These are phyloP conservation scores for Clarireedia paspali DNA, from an alignment of 2,329 filamentous ascomycete genomes.

Conservation along the genomic window DNA sequence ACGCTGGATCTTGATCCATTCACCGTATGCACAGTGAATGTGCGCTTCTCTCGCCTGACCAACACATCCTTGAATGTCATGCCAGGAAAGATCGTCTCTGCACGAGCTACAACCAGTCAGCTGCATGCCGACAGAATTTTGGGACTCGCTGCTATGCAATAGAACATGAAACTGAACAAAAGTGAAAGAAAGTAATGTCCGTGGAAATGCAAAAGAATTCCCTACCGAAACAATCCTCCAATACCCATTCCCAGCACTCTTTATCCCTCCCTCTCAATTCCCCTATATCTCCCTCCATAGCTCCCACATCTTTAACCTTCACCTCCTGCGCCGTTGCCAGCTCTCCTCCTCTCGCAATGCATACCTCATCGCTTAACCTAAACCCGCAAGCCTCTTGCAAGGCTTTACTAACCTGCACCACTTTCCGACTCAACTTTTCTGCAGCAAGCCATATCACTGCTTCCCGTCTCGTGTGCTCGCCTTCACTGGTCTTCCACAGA, in stretches of 20 bases:
- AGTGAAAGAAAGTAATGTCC: neutral
- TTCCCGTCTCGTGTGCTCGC: constrained; percentile 17
- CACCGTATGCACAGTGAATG: constrained; percentile 55
- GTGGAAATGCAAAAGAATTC: neutral
- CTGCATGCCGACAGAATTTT: neutral
- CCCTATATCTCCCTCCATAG: constrained; percentile 26
- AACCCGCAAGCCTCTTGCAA: constrained; percentile 67
- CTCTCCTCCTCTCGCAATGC: constrained; percentile 44
- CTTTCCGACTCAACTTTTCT: constrained; percentile 57
- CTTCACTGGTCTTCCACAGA: constrained; percentile 34
- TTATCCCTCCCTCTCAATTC: constrained; percentile 31
- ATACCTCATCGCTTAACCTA: constrained; percentile 62
- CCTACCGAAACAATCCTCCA: constrained; percentile 36
- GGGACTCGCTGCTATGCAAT: no score
- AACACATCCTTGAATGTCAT: constrained; percentile 61
- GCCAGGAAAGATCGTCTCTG: constrained; percentile 63
- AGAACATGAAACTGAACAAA: neutral
- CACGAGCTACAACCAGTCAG: constrained; percentile 39
- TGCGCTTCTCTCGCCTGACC: constrained; percentile 47
- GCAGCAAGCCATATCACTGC: constrained; percentile 56
- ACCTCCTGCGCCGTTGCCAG: constrained; percentile 51
- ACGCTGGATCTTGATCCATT: constrained; percentile 35
- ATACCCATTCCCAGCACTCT: constrained; percentile 40
- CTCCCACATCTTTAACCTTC: constrained; percentile 49
- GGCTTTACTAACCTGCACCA: constrained; percentile 65